A percentile compares a stretch with the other conserved stretches of the same genome.
Evolutionary conservation across 2,329 filamentous ascomycete genomes (phyloP).

Genomic region (Trichoderma afroharzianum): DNA sequence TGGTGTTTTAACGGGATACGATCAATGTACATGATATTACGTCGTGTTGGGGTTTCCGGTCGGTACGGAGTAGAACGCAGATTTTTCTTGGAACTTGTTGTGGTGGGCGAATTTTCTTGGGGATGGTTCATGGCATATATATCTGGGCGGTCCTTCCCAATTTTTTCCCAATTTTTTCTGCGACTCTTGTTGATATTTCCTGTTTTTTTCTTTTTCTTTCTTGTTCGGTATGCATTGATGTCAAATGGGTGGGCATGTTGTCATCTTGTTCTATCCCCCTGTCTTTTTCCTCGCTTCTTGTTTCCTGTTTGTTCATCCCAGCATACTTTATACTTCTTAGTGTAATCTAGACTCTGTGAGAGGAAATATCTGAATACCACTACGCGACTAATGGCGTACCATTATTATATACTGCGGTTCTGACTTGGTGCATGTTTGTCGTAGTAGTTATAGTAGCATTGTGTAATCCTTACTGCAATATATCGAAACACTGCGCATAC

Average conservation of each 20-base stretch:
- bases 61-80: background rate
- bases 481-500: background rate
- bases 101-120: background rate
- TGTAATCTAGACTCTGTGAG: conserved; percentile 14
- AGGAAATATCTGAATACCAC: background rate
- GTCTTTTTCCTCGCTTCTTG: background rate
- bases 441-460: no score
- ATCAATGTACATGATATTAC: conserved; percentile 3
- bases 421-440: background rate
- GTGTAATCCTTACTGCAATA: background rate
- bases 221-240: background rate
- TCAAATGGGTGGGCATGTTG: background rate
- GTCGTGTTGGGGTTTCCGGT: background rate
- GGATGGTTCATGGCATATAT: background rate
- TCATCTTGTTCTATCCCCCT: background rate
- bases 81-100: background rate
- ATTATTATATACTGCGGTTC: background rate
- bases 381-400: background rate
- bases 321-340: background rate
- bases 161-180: background rate
- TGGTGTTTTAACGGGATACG: background rate
- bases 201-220: background rate
- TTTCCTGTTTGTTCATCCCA: background rate
- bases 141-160: background rate
- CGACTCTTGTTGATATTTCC: background rate